Base-by-base conservation (phyloP, 192 early-diverging fungal species). In the Backusella liffmaniae region DNA sequence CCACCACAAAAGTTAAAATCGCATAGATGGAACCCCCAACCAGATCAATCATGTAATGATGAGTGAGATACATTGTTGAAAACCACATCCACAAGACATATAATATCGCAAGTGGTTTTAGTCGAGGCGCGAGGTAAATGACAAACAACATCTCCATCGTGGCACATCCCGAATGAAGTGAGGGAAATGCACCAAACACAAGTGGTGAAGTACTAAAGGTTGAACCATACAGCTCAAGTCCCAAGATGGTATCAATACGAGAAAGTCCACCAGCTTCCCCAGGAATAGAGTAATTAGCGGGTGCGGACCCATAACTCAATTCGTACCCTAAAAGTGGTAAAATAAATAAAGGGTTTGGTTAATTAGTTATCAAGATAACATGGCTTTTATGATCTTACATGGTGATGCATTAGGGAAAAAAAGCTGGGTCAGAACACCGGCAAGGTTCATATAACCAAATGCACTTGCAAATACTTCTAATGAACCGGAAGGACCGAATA, bases 61-160 rank as follows among this genome's bases (percentile, higher is more conserved):
- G 92, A 1, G 87, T 86, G 1, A 92, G 79, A 77, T 93, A 93
- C 87, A 92, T 91, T 73, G 91, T 92, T 3, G 90, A 85, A 90
- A 89, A 91, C 92, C 92, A 93, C 73, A 92, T 88, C 91, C 91
- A 91, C 34, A 88, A 74, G 13, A 90, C 86, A 80, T 93, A 92
- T 16, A 76, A 65, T 35, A 85, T 68, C 2, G 75, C 81, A 30
- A 87, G 75, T 13, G 83, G 82, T 32, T 81, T 77, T 9, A 81
- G 69, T 23, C 80, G 79, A 15, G 87, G 87, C 16, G 80, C 77
- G 36, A 85, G 66, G 34, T 79, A 83, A 65, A 83, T 76, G n/a
- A 89, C 53, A 78, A 93, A 93, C 65, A 91, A 76, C 53, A 86
- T 85, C 42, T 90, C 80, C 15, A 90, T 83, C 21, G 86, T 86